Percentiles rank a stretch among this genome's conserved stretches.
phyloP scores from a whole-genome alignment of 2,329 filamentous ascomycete genomes.

The Botrytis byssoidea region DNA sequence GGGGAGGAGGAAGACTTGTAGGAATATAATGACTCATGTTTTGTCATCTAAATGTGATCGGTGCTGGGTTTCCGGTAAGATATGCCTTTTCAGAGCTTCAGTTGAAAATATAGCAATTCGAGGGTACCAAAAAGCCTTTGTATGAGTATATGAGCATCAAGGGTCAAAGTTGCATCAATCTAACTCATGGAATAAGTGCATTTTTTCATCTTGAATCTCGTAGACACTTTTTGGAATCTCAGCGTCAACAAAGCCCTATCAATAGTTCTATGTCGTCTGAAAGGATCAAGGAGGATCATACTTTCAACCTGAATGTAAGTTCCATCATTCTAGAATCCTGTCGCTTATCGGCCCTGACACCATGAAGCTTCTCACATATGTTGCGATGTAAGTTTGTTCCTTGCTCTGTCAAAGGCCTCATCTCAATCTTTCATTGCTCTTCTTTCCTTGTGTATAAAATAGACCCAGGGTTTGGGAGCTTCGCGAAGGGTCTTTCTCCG shows the following conservation, averaged over 20 bases:
- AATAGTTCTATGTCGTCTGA: not conserved
- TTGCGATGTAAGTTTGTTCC: not conserved
- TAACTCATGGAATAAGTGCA: too few species aligned
- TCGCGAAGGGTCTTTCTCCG: not conserved
- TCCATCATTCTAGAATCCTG: not conserved
- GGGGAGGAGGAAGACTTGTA: slow-evolving; percentile 23
- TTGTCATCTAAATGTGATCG: not conserved
- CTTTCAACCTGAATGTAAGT: not conserved
- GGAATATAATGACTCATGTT: not conserved
- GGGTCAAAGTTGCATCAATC: not conserved
- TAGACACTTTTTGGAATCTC: not conserved
- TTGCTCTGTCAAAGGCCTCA: not conserved
- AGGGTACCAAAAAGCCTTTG: not conserved
- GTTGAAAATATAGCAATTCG: not conserved
- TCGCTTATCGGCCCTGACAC: too few species aligned
- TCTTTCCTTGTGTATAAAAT: not conserved
- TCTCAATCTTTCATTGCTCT: not conserved
- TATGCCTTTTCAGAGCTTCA: not conserved
- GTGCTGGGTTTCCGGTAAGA: not conserved
- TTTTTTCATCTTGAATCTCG: not conserved
- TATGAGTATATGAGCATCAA: not conserved
- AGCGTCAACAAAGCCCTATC: not conserved
- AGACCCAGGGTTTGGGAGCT: not conserved
- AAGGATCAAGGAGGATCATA: not conserved
- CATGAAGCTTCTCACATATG: not conserved